Percentiles rank a stretch among this genome's conserved stretches.
Conservation (phyloP, 1,139 yeast genomes). For the Nakaseomyces glabratus region DNA sequence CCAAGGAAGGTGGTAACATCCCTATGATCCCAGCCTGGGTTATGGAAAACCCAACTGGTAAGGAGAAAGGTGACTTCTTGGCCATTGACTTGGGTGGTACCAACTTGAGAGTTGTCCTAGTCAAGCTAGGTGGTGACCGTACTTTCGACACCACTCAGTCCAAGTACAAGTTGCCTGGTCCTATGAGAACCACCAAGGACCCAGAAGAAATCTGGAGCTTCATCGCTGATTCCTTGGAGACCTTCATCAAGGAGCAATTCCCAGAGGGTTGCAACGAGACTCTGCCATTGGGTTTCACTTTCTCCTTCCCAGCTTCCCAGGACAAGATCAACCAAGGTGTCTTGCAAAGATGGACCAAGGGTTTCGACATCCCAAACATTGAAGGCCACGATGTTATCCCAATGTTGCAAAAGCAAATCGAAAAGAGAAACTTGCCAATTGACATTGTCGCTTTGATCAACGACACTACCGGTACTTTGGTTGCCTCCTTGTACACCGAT, state of each 20-base stretch:
- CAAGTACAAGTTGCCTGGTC: conserved; percentile 65
- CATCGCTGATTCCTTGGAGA: conserved; percentile 71
- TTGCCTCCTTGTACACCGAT: conserved; percentile 90
- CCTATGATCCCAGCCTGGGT: conserved; percentile 99
- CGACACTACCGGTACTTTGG: conserved; percentile 95
- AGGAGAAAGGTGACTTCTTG: conserved; percentile 78
- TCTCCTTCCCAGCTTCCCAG: conserved; percentile 89
- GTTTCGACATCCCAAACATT: conserved; percentile 86
- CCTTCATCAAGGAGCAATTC: conserved; percentile 51
- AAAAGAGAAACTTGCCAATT: conserved; percentile 60
- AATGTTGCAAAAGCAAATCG: conserved; percentile 69
- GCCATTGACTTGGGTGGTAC: conserved; percentile 97
- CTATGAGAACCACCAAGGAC: conserved; percentile 63
- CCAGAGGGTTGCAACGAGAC: conserved; percentile 46
- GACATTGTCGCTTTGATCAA: conserved; percentile 86
- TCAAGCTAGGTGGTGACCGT: conserved; percentile 67
- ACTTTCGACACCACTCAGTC: conserved; percentile 77
- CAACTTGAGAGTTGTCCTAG: conserved; percentile 81
- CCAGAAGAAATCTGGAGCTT: conserved; percentile 74
- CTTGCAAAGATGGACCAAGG: conserved; percentile 96
- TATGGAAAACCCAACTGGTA: conserved; percentile 83
- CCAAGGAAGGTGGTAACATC: conserved; percentile 69
- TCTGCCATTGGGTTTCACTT: conserved; percentile 91
- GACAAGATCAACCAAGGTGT: conserved; percentile 73
- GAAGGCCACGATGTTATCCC: conserved; percentile 95